phyloP scores from a whole-genome alignment of 2,329 filamentous ascomycete species.

The Tolypocladium cylindrosporum region DNA sequence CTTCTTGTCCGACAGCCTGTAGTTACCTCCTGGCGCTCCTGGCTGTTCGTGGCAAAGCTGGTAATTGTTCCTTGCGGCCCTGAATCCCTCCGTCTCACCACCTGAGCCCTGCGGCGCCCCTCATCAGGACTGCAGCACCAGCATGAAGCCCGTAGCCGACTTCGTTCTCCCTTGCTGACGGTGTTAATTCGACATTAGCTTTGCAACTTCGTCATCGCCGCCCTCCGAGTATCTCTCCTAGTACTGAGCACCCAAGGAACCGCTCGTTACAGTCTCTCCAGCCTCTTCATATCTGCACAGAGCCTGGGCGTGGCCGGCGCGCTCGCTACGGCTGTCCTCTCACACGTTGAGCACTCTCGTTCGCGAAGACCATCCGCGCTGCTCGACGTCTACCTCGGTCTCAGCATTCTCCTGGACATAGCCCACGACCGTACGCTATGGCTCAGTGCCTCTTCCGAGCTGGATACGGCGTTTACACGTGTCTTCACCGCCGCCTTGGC shows the following conservation, averaged over 20 bases:
- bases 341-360: slow-evolving; percentile 24
- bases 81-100: too few relatives aligned
- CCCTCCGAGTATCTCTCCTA: slow-evolving; percentile 4
- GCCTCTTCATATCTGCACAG: too few relatives aligned
- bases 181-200: slow-evolving; percentile 1
- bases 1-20: slow-evolving; percentile 18
- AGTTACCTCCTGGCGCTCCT: slow-evolving; percentile 8
- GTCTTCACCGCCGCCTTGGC: slow-evolving; percentile 24
- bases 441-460: background rate
- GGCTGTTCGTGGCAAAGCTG: too few relatives aligned
- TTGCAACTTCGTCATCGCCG: background rate
- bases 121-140: too few relatives aligned
- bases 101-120: too few relatives aligned
- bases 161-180: slow-evolving; percentile 16
- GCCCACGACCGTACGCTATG: slow-evolving; percentile 22
- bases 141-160: too few relatives aligned
- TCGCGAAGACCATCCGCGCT: slow-evolving; percentile 31
- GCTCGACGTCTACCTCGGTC: slow-evolving; percentile 27
- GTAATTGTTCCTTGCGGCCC: too few relatives aligned
- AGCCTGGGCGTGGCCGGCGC: slow-evolving; percentile 12
- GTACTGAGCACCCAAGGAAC: slow-evolving; percentile 5
- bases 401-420: slow-evolving; percentile 33
- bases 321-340: slow-evolving; percentile 16
- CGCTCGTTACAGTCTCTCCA: too few relatives aligned
- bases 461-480: slow-evolving; percentile 16